phyloP scores from a whole-genome alignment of 805 yeast genomes.

The Zygoascus bituminiphila region DNA sequence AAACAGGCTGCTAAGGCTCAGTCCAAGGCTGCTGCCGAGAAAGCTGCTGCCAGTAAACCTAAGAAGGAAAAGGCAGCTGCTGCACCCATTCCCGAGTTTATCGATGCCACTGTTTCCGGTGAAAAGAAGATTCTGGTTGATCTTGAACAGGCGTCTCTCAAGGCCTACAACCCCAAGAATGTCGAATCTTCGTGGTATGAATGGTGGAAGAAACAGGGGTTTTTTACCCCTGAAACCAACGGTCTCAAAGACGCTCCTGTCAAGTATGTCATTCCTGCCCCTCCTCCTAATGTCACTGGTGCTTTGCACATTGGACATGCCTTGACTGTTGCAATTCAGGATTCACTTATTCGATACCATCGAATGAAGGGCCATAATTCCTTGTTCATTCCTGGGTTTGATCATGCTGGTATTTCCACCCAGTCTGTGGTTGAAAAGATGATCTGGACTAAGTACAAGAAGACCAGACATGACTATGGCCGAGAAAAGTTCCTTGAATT shows the following conservation, averaged over 20 bases:
- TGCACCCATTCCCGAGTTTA: constrained; percentile 75
- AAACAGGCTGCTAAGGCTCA: constrained; percentile 57
- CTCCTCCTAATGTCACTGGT: constrained; percentile 99
- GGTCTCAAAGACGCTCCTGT: constrained; percentile 80
- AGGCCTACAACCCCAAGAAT: constrained; percentile 85
- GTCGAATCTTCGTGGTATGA: constrained; percentile 97
- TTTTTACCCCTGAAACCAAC: constrained; percentile 76
- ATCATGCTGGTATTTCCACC: constrained; percentile 98
- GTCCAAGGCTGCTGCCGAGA: constrained; percentile 33
- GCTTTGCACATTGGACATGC: constrained; percentile 99
- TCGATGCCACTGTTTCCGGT: constrained; percentile 77
- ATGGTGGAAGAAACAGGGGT: constrained; percentile 91
- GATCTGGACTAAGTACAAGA: constrained; percentile 77
- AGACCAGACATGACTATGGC: constrained; percentile 91
- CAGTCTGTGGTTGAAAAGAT: constrained; percentile 97
- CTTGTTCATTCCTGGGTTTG: constrained; percentile 90
- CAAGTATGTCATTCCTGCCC: constrained; percentile 86
- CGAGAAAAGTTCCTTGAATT: constrained; percentile 81
- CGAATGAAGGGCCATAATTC: constrained; percentile 97
- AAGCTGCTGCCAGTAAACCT: constrained; percentile 24
- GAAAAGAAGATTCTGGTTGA: constrained; percentile 84
- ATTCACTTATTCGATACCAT: constrained; percentile 82
- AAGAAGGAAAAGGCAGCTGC: constrained; percentile 55
- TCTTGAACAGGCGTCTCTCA: constrained; percentile 85
- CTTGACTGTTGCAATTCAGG: constrained; percentile 89